Evolutionary conservation across 768 basidiomycete genomes (phyloP).

Genomic region (Tricholoma sp.): DNA sequence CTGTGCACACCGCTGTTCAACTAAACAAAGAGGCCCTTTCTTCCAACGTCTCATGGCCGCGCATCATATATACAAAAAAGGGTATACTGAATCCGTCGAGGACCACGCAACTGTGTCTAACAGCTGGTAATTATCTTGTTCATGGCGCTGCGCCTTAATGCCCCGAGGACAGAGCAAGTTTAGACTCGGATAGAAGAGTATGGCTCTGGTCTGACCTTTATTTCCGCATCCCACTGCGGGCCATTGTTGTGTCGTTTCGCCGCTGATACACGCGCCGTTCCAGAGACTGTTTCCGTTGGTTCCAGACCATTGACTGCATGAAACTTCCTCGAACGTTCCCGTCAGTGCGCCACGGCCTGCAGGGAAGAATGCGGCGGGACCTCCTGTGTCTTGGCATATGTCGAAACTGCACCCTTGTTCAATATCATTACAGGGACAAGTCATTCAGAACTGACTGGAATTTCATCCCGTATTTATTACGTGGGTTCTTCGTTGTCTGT

Average conservation of each 20-base stretch:
- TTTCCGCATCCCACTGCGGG: conserved; percentile 43
- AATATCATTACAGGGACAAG: conserved; percentile 18
- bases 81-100: no score
- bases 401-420: conserved; percentile 43
- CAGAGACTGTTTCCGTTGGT: conserved; percentile 30
- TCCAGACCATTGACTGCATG: conserved; percentile 53
- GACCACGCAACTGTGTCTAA: not conserved
- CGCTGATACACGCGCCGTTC: conserved; percentile 39
- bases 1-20: no score
- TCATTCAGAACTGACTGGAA: conserved; percentile 39
- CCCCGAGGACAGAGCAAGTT: no score
- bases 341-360: conserved; percentile 49
- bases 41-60: no score
- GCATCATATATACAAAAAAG: no score
- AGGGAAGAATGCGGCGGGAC: conserved; percentile 49
- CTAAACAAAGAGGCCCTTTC: no score
- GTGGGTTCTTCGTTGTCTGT: conserved; percentile 36
- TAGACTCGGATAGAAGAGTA: not conserved
- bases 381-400: conserved; percentile 56
- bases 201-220: conserved; percentile 31
- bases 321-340: conserved; percentile 50
- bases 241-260: conserved; percentile 46
- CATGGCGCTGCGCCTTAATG: not conserved
- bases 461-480: conserved; percentile 37
- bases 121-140: not conserved